phyloP scores from a whole-genome alignment of 1,284 basidiomycete species.

The Rhodotorula glutinis region DNA sequence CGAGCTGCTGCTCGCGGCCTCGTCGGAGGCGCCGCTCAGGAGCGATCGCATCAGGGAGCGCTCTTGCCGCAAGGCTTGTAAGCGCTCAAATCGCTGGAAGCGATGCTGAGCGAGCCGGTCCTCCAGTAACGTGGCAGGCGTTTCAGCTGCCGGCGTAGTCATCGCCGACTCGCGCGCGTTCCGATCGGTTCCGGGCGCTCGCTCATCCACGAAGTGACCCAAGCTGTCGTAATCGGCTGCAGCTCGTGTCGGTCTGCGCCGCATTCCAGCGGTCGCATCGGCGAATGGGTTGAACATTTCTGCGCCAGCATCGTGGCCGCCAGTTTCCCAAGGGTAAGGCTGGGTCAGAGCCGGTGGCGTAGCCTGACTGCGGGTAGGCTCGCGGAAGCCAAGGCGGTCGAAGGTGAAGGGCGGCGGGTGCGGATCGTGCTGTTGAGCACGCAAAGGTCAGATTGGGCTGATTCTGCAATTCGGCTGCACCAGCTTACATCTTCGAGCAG shows the following conservation, averaged over 20 bases:
- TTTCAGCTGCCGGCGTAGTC: background rate
- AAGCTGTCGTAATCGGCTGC: no score
- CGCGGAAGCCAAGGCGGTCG: background rate
- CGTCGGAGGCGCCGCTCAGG: constrained; percentile 2
- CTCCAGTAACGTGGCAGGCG: background rate
- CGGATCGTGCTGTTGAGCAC: background rate
- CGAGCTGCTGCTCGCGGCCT: background rate
- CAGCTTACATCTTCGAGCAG: background rate
- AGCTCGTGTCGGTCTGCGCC: background rate
- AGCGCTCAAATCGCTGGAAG: constrained; percentile 9
- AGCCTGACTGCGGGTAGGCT: background rate
- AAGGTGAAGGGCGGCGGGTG: background rate
- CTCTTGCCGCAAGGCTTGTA: constrained; percentile 18
- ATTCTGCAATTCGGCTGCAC: no score
- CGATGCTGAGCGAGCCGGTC: constrained; percentile 17
- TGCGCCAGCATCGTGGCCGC: background rate
- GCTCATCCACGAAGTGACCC: no score
- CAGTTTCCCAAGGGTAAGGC: background rate
- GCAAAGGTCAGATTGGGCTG: background rate
- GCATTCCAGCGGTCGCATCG: background rate
- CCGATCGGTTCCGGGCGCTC: background rate
- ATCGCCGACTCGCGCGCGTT: no score
- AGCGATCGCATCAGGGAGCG: constrained; percentile 16
- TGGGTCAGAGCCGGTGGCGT: background rate
- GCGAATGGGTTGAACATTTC: background rate